A percentile compares a stretch with the other conserved stretches of the same genome.
Conservation (phyloP, 345 rosid species). For the Sapria himalayana region DNA sequence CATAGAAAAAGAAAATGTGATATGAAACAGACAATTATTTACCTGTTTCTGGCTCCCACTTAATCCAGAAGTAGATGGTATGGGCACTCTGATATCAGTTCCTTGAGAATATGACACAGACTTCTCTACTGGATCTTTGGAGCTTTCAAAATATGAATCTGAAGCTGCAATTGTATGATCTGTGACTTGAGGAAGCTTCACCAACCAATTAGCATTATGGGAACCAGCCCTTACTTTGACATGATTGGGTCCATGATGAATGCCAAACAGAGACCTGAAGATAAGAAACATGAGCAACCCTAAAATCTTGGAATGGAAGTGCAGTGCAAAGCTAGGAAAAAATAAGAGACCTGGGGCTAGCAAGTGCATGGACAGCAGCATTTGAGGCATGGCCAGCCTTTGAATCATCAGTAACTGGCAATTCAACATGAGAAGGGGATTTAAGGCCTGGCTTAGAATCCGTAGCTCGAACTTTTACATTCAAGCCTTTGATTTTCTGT, state of each 20-base stretch:
- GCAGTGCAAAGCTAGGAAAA: too few species aligned
- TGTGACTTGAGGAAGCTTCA: conserved; percentile 19
- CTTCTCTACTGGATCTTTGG: conserved; percentile 18
- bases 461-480: conserved; percentile 47
- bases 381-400: conserved; percentile 14
- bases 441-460: conserved; percentile 29
- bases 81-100: conserved; percentile 23
- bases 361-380: conserved; percentile 18
- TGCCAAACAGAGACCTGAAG: conserved; percentile 13
- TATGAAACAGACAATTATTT: background rate
- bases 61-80: conserved; percentile 18
- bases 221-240: conserved; percentile 28
- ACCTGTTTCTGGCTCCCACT: conserved; percentile 37
- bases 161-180: conserved; percentile 15
- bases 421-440: conserved; percentile 12
- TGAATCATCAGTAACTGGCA: conserved; percentile 16
- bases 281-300: conserved; percentile 15
- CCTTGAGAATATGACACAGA: conserved; percentile 13
- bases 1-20: background rate
- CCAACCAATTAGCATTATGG: conserved; percentile 42
- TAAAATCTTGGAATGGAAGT: too few species aligned
- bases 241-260: conserved; percentile 32
- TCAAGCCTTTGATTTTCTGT: conserved; percentile 74
- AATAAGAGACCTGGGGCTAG: conserved; percentile 50
- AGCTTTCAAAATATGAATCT: conserved; percentile 18